Evolutionary conservation across 2,329 filamentous ascomycete genomes (phyloP), one percentile per base, ranked within the genome.

Genomic region (Penicillium sp.): DNA sequence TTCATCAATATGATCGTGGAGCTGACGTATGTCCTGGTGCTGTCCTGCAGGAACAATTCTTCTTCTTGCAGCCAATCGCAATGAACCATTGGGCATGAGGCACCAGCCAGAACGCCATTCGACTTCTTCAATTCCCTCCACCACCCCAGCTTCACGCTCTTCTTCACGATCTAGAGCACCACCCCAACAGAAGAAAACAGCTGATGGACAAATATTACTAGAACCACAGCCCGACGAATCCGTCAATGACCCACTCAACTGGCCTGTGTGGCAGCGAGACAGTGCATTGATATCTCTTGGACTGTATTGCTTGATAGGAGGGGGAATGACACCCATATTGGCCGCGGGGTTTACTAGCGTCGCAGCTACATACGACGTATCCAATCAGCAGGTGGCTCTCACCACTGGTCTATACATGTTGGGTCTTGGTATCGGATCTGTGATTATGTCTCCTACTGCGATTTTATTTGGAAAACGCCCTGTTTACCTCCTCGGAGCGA

Each of bases 321-420:
- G 92, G 35, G 92, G 92, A 38, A 95, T 95, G 76, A 96, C 91
- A 0, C 88, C 93, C 0, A 76, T 96, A 27, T 78, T 97, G 15
- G 91, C 92, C 0, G 92, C 93, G 8, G 92, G 90, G 10, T 97
- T 96, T 74, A 84, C 83, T 28, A 76, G 95, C 38, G 87, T 97
- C 10, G 86, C 90, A 1, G 56, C 77, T 0, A 80, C 78, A 1
- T 86, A 87, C 64, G 53, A 79, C 52, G 81, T 95, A 20, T 77
- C 81, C 0, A 82, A 87, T 13, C 81, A 89, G 27, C 72, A 80
- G 44, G 89, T 96, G 3, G 86, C 92, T 2, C 77, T 95, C 49
- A 97, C 92, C 0, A 95, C 91, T 0, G 91, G 91, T 0, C 73
- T 96, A 12, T 96, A 89, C 73, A 96, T 97, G 91, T 79, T 95